A percentile compares a stretch with the other conserved stretches of the same genome.
These are phyloP conservation scores for Nicotiana obtusifolia DNA, from an alignment of 257 asterid genomes.

Conservation along the genomic window DNA sequence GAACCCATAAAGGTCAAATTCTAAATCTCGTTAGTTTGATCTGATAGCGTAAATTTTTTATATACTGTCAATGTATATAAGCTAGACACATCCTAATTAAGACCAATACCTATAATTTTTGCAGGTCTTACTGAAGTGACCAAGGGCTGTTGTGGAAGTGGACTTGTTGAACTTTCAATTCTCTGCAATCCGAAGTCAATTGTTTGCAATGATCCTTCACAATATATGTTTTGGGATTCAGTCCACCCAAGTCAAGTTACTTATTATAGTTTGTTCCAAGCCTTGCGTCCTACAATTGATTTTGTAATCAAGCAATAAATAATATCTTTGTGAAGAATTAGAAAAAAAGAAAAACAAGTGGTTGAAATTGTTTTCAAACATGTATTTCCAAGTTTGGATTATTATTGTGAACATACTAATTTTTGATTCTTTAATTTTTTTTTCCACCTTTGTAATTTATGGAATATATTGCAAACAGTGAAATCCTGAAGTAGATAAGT, in stretches of 20 bases:
- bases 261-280: slow-evolving; percentile 27
- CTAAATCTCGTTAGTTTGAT: neutral
- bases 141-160: slow-evolving; percentile 67
- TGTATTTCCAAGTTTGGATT: too few relatives aligned
- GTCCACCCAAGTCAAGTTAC: slow-evolving; percentile 57
- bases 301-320: neutral
- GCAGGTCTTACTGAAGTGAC: slow-evolving; percentile 45
- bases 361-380: too few relatives aligned
- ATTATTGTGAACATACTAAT: too few relatives aligned
- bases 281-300: slow-evolving; percentile 29
- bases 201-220: slow-evolving; percentile 43
- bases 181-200: slow-evolving; percentile 37
- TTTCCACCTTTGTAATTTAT: too few relatives aligned
- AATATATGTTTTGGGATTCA: slow-evolving; percentile 58
- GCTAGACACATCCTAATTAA: neutral
- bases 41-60: too few relatives aligned
- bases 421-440: too few relatives aligned
- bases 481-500: too few relatives aligned
- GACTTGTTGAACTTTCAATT: slow-evolving; percentile 33
- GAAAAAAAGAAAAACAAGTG: too few relatives aligned
- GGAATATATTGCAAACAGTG: too few relatives aligned
- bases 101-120: neutral
- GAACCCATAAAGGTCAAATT: too few relatives aligned
- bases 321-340: neutral
- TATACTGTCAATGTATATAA: neutral